A percentile compares a stretch with the other conserved stretches of the same genome.
These are phyloP conservation scores for Trichomonas vaginalis DNA, from an alignment of 208 protist species.

Conservation along the genomic window DNA sequence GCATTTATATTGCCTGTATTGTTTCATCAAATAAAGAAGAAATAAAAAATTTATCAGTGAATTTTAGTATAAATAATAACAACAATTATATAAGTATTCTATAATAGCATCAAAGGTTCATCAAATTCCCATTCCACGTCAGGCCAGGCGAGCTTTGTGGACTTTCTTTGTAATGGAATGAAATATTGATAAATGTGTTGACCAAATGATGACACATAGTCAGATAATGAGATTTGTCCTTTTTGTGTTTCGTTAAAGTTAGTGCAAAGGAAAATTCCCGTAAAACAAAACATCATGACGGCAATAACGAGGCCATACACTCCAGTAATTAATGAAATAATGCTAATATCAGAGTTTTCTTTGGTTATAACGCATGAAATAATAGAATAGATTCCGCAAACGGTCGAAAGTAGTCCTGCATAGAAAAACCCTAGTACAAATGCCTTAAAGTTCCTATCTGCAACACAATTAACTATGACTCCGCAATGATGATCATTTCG, in stretches of 20 bases:
- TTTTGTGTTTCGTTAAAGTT: neutral
- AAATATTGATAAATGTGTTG: neutral
- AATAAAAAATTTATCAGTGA: too few relatives aligned
- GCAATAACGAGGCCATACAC: neutral
- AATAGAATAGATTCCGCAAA: neutral
- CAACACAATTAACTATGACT: neutral
- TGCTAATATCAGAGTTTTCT: neutral
- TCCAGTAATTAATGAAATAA: neutral
- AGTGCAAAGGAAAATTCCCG: neutral
- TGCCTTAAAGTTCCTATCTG: neutral
- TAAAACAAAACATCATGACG: neutral
- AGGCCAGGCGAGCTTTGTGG: neutral
- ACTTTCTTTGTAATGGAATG: neutral
- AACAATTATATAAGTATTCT: too few relatives aligned
- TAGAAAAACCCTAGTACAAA: neutral
- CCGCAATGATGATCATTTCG: conserved; percentile 1
- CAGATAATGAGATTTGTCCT: neutral
- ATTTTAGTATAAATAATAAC: too few relatives aligned
- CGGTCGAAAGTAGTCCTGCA: neutral
- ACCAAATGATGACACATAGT: neutral
- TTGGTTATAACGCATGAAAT: neutral
- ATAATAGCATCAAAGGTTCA: neutral
- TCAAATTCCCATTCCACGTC: neutral
- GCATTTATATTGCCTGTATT: too few relatives aligned
- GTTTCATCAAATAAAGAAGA: too few relatives aligned